Percentiles rank a stretch among this genome's conserved stretches.
These are phyloP conservation scores for Eimeria nieschulzi DNA, from an alignment of 169 alveolate species.

Conservation along the genomic window DNA sequence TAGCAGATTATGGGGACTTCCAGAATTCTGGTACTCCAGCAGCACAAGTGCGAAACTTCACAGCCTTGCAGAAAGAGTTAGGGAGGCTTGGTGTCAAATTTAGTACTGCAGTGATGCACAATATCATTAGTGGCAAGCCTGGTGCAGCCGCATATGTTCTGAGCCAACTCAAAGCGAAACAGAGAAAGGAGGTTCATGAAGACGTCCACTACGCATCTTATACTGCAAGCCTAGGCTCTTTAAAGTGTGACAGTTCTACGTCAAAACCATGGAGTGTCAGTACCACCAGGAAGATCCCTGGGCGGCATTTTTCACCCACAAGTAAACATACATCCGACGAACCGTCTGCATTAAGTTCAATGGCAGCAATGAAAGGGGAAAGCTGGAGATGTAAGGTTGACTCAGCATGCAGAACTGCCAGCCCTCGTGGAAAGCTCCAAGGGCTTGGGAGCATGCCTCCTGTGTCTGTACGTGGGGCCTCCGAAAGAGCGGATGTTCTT, in stretches of 20 bases:
- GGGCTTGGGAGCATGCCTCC: background rate
- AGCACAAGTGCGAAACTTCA: conserved; percentile 34
- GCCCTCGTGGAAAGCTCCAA: background rate
- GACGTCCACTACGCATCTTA: no score
- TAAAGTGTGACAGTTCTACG: no score
- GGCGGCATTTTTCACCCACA: no score
- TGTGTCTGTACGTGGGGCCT: background rate
- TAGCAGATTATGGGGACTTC: background rate
- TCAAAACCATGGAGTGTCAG: no score
- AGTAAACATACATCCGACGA: no score
- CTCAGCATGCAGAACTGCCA: no score
- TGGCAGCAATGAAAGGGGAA: no score
- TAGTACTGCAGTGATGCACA: conserved; percentile 7
- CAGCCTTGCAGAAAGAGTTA: background rate
- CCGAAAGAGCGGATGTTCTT: conserved; percentile 3
- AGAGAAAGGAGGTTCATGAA: background rate
- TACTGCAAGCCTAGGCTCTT: no score
- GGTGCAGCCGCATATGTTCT: conserved; percentile 58
- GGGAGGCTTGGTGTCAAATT: background rate
- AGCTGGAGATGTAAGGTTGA: no score
- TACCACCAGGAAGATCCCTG: no score
- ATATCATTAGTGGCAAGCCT: background rate
- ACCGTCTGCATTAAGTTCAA: no score
- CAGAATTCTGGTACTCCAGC: background rate
- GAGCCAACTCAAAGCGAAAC: background rate